Conservation (phyloP, 768 basidiomycete genomes). For the Crucibulum laeve region DNA sequence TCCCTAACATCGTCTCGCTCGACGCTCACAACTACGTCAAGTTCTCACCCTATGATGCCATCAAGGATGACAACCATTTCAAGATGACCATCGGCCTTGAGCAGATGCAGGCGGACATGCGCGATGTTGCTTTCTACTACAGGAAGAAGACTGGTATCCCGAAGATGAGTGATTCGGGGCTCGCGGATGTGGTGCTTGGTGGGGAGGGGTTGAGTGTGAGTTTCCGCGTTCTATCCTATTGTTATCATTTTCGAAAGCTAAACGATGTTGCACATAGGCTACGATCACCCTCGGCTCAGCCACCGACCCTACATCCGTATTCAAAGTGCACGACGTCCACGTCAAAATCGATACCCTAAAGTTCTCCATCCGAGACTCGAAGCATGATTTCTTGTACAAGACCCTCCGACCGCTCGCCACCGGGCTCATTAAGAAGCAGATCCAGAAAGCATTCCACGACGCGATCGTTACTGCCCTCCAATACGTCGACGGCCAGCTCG, state of each 20-base stretch:
- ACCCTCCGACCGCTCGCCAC: slow-evolving; percentile 76
- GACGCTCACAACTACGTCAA: slow-evolving; percentile 81
- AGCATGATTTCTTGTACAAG: slow-evolving; percentile 88
- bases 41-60: slow-evolving; percentile 72
- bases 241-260: neutral
- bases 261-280: slow-evolving; percentile 23
- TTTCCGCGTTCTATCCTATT: slow-evolving; percentile 9
- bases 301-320: too few species aligned
- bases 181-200: slow-evolving; percentile 83
- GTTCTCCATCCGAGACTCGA: slow-evolving; percentile 87
- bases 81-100: slow-evolving; percentile 69
- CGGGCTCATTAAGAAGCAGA: slow-evolving; percentile 74
- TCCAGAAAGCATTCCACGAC: slow-evolving; percentile 49
- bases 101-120: slow-evolving; percentile 92
- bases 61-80: slow-evolving; percentile 61
- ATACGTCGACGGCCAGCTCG: slow-evolving; percentile 86
- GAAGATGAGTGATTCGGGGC: slow-evolving; percentile 75
- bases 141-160: slow-evolving; percentile 80
- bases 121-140: slow-evolving; percentile 91
- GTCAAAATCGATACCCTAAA: slow-evolving; percentile 86
- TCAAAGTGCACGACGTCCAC: slow-evolving; percentile 67
- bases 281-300: slow-evolving; percentile 65
- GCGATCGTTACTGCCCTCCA: slow-evolving; percentile 79
- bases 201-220: slow-evolving; percentile 74
- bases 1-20: slow-evolving; percentile 72